A percentile compares a stretch with the other conserved stretches of the same genome.
phyloP scores from a whole-genome alignment of 2,329 filamentous ascomycete genomes.

The Tolypocladium tropicale region DNA sequence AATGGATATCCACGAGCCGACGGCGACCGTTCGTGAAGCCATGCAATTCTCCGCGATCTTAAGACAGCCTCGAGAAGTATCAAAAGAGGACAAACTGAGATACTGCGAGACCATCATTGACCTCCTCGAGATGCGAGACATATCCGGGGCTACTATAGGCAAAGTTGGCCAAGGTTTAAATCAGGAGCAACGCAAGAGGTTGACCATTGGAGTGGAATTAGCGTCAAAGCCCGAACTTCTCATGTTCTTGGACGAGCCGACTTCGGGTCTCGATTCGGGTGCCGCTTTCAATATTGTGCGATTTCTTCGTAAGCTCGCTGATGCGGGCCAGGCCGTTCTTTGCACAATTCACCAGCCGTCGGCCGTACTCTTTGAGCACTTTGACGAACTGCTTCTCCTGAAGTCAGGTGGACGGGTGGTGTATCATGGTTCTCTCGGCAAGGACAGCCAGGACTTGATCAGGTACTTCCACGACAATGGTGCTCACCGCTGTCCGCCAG shows the following conservation, averaged over 20 bases:
- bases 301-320: slow-evolving; percentile 50
- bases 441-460: slow-evolving; percentile 35
- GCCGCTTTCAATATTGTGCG: slow-evolving; percentile 52
- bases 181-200: slow-evolving; percentile 45
- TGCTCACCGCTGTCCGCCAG: slow-evolving; percentile 32
- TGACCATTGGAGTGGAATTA: slow-evolving; percentile 47
- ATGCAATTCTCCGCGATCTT: slow-evolving; percentile 56
- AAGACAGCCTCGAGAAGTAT: slow-evolving; percentile 46
- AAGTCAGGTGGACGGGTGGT: slow-evolving; percentile 41
- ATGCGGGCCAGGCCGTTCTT: slow-evolving; percentile 47
- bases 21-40: slow-evolving; percentile 56
- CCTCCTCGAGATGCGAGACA: slow-evolving; percentile 56
- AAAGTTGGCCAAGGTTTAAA: slow-evolving; percentile 48
- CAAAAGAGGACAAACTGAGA: slow-evolving; percentile 51
- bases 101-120: slow-evolving; percentile 62
- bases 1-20: slow-evolving; percentile 57
- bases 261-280: slow-evolving; percentile 47
- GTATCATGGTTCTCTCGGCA: slow-evolving; percentile 44
- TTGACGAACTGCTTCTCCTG: slow-evolving; percentile 45
- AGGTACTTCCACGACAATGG: slow-evolving; percentile 43
- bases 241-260: slow-evolving; percentile 55
- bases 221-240: slow-evolving; percentile 48
- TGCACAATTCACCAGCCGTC: slow-evolving; percentile 53
- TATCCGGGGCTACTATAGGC: slow-evolving; percentile 56
- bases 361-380: slow-evolving; percentile 43